Evolutionary conservation across 1,284 basidiomycete species (phyloP).

Genomic region (Quambalaria eucalypti): DNA sequence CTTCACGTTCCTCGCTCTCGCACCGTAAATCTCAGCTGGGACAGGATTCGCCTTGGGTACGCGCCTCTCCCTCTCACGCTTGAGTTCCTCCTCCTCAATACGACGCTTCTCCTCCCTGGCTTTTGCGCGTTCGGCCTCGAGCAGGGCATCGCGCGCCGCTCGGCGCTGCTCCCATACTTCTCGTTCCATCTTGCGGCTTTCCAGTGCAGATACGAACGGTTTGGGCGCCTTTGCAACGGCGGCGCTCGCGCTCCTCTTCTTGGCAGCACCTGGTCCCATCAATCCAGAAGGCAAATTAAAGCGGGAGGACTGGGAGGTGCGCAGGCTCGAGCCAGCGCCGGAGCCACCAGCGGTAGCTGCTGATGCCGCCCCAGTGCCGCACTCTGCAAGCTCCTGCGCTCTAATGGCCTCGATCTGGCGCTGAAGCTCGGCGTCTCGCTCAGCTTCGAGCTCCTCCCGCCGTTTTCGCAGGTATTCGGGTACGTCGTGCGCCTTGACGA

Average conservation of each 20-base stretch:
- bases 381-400: neutral
- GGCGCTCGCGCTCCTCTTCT: neutral
- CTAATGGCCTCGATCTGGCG: neutral
- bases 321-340: neutral
- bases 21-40: neutral
- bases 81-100: neutral
- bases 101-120: neutral
- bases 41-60: neutral
- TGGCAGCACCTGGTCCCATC: neutral
- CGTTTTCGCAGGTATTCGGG: neutral
- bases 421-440: neutral
- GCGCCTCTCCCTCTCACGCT: neutral
- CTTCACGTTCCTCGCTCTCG: neutral
- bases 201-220: neutral
- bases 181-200: neutral
- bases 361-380: too few species aligned
- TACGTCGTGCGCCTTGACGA: neutral
- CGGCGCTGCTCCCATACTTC: neutral
- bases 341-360: too few species aligned
- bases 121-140: neutral
- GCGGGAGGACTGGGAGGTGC: neutral
- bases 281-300: neutral
- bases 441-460: neutral
- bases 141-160: neutral
- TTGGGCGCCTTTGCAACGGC: neutral